Conservation (phyloP, 1,139 yeast species). For the Candida sp. region DNA sequence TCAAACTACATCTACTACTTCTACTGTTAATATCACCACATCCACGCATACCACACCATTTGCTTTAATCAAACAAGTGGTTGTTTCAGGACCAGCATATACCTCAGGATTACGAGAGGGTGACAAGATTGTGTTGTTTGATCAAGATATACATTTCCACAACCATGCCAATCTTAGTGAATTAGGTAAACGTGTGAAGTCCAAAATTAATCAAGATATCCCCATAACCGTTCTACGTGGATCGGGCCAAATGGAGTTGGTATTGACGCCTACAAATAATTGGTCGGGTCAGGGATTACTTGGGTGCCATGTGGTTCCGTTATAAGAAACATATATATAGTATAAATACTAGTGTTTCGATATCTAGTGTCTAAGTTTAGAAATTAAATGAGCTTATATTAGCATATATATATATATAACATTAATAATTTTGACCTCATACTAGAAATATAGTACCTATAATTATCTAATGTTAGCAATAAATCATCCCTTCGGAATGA, state of each 20-base stretch:
- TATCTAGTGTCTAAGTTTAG: too few species aligned
- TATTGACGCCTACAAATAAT: constrained; percentile 47
- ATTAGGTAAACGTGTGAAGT: constrained; percentile 30
- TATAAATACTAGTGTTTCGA: too few species aligned
- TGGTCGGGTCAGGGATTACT: constrained; percentile 76
- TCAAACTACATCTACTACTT: neutral
- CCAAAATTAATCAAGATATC: constrained; percentile 23
- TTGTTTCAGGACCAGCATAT: constrained; percentile 45
- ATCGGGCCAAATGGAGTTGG: constrained; percentile 16
- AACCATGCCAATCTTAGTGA: constrained; percentile 46
- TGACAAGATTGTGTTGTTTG: constrained; percentile 55
- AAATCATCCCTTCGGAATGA: too few species aligned
- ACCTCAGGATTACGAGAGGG: constrained; percentile 35
- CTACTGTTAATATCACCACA: neutral
- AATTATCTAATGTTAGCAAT: too few species aligned
- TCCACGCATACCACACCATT: constrained; percentile 42
- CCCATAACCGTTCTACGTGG: constrained; percentile 34
- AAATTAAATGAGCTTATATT: too few species aligned
- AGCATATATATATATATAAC: neutral
- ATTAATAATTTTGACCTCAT: too few species aligned
- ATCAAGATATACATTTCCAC: constrained; percentile 44
- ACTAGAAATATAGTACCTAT: too few species aligned
- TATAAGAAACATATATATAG: constrained; percentile 16
- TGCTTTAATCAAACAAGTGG: constrained; percentile 51
- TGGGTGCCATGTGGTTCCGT: constrained; percentile 64